phyloP scores from a whole-genome alignment of 1,139 yeast genomes.

The Citeromyces siamensis region DNA sequence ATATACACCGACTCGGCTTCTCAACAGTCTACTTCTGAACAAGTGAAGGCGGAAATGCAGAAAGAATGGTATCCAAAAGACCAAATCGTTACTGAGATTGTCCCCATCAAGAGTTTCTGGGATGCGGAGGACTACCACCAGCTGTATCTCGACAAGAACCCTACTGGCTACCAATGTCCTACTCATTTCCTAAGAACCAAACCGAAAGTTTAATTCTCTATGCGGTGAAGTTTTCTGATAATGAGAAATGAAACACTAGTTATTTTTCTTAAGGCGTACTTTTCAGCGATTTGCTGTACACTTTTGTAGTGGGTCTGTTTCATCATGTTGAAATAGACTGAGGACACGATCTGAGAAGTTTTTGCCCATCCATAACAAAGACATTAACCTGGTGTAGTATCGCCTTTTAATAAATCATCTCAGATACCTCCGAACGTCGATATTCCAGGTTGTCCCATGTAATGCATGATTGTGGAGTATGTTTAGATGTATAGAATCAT shows the following conservation, averaged over 20 bases:
- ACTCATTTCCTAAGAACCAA: constrained; percentile 57
- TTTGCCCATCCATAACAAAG: neutral
- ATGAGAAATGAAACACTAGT: neutral
- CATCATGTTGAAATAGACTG: neutral
- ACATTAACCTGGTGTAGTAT: neutral
- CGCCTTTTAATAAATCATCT: too few relatives aligned
- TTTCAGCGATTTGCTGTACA: too few relatives aligned
- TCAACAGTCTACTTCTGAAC: constrained; percentile 29
- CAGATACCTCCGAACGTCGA: too few relatives aligned
- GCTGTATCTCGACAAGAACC: constrained; percentile 63
- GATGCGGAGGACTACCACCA: constrained; percentile 97
- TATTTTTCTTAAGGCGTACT: too few relatives aligned
- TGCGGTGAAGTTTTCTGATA: neutral
- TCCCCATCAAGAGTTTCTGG: constrained; percentile 57
- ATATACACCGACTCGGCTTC: constrained; percentile 49
- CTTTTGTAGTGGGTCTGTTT: too few relatives aligned
- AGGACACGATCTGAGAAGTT: neutral
- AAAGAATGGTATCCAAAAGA: constrained; percentile 40
- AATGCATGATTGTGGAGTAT: too few relatives aligned
- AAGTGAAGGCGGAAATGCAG: constrained; percentile 31
- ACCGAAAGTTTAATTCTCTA: constrained; percentile 9
- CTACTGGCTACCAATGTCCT: constrained; percentile 82
- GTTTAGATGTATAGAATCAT: too few relatives aligned
- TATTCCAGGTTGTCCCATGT: too few relatives aligned
- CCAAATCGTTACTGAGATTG: constrained; percentile 53